Conservation (phyloP, 2,329 filamentous ascomycete genomes). For the Penicillium sp. region DNA sequence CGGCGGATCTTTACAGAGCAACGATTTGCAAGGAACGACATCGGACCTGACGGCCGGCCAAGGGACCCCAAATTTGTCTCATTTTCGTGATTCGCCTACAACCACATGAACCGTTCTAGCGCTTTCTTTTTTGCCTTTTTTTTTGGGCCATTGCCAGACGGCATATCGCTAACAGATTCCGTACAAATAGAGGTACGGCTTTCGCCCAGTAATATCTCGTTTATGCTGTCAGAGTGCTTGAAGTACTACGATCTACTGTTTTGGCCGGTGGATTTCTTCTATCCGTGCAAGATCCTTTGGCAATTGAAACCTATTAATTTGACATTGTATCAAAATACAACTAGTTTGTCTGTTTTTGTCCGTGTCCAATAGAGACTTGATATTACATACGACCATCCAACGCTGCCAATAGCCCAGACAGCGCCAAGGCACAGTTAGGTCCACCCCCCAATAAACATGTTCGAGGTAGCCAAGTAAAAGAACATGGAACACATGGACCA, state of each 20-base stretch:
- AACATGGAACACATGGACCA: neutral
- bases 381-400: neutral
- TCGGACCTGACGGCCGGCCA: conserved; percentile 81
- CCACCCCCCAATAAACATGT: neutral
- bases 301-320: neutral
- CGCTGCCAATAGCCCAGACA: neutral
- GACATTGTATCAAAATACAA: neutral
- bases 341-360: neutral
- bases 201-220: neutral
- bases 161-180: neutral
- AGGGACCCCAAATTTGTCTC: conserved; percentile 94
- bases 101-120: neutral
- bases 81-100: conserved; percentile 60
- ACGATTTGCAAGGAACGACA: conserved; percentile 80
- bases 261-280: neutral
- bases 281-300: neutral
- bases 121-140: neutral
- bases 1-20: conserved; percentile 81
- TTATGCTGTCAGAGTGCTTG: neutral
- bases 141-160: neutral
- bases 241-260: neutral
- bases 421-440: neutral
- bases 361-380: neutral
- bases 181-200: neutral
- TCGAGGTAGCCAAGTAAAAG: neutral